A percentile compares a stretch with the other conserved stretches of the same genome.
Evolutionary conservation across 1,139 yeast genomes (phyloP).

Genomic region (Zygosaccharomyces sapae): DNA sequence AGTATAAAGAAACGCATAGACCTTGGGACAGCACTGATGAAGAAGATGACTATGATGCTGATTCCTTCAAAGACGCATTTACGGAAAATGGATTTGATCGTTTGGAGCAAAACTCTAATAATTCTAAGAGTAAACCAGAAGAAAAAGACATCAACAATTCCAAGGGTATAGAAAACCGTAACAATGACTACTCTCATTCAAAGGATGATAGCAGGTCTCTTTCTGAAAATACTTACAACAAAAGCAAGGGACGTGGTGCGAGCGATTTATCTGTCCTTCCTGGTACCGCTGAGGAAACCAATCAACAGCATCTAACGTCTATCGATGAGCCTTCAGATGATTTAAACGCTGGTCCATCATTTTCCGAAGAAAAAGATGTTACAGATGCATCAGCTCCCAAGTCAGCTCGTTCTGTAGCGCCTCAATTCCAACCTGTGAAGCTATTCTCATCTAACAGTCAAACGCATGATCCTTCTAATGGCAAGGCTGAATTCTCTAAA

Average conservation of each 20-base stretch:
- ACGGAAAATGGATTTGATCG: constrained; percentile 5
- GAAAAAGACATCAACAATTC: no score
- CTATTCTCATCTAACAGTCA: background rate
- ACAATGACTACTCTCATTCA: background rate
- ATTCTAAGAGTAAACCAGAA: constrained; percentile 5
- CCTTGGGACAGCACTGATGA: background rate
- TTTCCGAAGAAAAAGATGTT: background rate
- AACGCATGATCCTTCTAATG: background rate
- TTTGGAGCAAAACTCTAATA: background rate
- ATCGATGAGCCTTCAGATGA: constrained; percentile 8
- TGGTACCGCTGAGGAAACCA: constrained; percentile 5
- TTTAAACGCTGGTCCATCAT: constrained; percentile 5
- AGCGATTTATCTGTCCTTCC: background rate
- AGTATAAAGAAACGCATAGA: background rate
- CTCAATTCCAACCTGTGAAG: constrained; percentile 3
- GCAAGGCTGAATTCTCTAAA: background rate
- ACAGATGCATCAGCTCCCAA: background rate
- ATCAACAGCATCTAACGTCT: constrained; percentile 5
- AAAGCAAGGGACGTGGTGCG: background rate
- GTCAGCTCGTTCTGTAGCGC: background rate
- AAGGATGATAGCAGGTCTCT: background rate
- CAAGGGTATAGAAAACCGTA: no score
- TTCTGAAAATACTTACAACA: background rate
- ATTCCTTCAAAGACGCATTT: constrained; percentile 7
- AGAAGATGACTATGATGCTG: constrained; percentile 11